Conservation (phyloP, 2,329 filamentous ascomycete genomes). For the Tolypocladium endophyticum region DNA sequence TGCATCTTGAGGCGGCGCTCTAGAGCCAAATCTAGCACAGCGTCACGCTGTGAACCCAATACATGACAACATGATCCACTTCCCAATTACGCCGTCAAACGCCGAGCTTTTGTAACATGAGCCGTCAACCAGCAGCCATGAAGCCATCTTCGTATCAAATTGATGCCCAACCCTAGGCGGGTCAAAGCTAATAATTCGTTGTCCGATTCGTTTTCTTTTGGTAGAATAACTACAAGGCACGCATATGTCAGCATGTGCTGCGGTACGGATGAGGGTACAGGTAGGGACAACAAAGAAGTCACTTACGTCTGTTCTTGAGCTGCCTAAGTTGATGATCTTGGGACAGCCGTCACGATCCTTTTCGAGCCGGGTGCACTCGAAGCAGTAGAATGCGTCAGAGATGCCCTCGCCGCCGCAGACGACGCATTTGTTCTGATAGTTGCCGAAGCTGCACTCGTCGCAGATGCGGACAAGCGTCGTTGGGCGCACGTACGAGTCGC, state of each 20-base stretch:
- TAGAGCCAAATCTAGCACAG: background rate
- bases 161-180: conserved; percentile 38
- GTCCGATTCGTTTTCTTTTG: conserved; percentile 57
- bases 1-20: background rate
- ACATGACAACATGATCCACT: background rate
- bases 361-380: conserved; percentile 92
- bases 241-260: background rate
- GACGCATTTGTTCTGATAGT: conserved; percentile 99
- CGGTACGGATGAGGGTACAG: conserved; percentile 27
- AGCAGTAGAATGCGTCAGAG: conserved; percentile 97
- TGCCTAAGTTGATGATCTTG: conserved; percentile 98
- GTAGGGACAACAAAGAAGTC: background rate
- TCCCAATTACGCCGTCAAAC: background rate
- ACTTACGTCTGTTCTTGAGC: conserved; percentile 82
- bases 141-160: background rate
- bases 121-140: background rate
- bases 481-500: conserved; percentile 96
- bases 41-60: background rate
- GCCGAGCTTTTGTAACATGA: background rate
- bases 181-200: conserved; percentile 39
- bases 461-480: conserved; percentile 97
- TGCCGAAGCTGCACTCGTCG: conserved; percentile 98
- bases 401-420: conserved; percentile 98
- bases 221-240: conserved; percentile 41
- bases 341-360: conserved; percentile 97